These are phyloP conservation scores for Sporothrix curviconia DNA, from an alignment of 2,329 filamentous ascomycete species.

Conservation along the genomic window DNA sequence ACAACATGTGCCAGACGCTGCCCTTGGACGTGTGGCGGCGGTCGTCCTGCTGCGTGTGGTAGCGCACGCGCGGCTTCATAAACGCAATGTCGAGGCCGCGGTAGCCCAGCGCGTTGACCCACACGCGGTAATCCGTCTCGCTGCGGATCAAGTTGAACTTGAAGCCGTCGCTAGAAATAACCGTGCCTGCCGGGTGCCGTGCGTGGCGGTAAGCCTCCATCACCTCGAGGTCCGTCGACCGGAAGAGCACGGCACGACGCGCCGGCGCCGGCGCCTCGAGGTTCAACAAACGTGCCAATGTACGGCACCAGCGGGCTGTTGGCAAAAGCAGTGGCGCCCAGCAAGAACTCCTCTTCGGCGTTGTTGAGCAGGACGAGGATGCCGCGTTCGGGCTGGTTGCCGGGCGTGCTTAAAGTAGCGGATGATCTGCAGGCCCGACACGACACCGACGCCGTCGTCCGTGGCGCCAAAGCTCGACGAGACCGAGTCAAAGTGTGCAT, in stretches of 20 bases:
- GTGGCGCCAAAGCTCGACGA: conserved; percentile 89
- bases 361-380: conserved; percentile 88
- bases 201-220: conserved; percentile 68
- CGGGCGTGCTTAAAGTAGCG: conserved; percentile 73
- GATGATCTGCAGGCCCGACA: conserved; percentile 78
- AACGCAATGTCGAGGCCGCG: conserved; percentile 91
- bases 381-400: conserved; percentile 68
- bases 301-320: conserved; percentile 75
- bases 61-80: conserved; percentile 74
- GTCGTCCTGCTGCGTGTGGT: conserved; percentile 89
- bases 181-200: conserved; percentile 73
- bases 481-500: conserved; percentile 88
- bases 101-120: conserved; percentile 68
- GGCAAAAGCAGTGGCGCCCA: conserved; percentile 79
- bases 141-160: conserved; percentile 70
- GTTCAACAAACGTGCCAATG: conserved; percentile 83
- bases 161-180: conserved; percentile 80
- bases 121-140: conserved; percentile 84
- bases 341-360: conserved; percentile 86
- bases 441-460: conserved; percentile 84
- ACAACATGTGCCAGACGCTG: conserved; percentile 92
- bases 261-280: conserved; percentile 88
- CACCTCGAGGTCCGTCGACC: conserved; percentile 80
- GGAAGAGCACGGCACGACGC: conserved; percentile 81
- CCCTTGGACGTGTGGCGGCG: conserved; percentile 64